Base-by-base conservation (phyloP, 257 asterid genomes). In the Thymus quinquecostatus region DNA sequence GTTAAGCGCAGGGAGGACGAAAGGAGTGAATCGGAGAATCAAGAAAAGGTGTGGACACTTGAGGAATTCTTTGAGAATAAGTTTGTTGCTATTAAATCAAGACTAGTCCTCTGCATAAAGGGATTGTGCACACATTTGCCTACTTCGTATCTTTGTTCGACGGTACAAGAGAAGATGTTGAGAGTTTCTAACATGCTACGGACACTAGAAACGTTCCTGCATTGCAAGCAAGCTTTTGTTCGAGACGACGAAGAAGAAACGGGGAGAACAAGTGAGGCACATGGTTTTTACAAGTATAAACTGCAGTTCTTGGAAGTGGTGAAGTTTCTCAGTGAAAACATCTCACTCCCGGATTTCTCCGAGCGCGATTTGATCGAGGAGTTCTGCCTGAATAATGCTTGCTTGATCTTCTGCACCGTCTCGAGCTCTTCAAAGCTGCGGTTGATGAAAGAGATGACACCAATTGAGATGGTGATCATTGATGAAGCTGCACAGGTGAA, bases 401-500 rank as follows among this genome's bases (percentile, higher is more conserved):
- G 74, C 62, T 75, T 91, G 63, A 54, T 85, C 28, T 87, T 91
- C 61, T 91, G 96, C 63, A 89, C 97, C 11, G 91, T 79, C 55
- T 87, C 96, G 4, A 78, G 88, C 71, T 79, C 97, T 2, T 65
- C 82, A 11, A 86, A 81, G 43, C 72, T 91, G 82, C 83, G 75
- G 44, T 2, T 1, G 29, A 66, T 54, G 1, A 33, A 47, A 34
- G 77, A 65, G 2, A 61, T 79, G 83, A 38, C 45, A 4, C 81
- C 85, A 8, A 9, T 84, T 10, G 82, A 91, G 9, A 10, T 89
- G 75, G 78, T 91, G 78, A 72, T 91, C 60, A 78, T 91, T 45
- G 95, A 91, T 79, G 97, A 91, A 82, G 97, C 97, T 51, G 97
- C 96, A 49, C 97, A 91, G 71, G 76, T 85, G 44, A 91, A 91